Percentiles rank a stretch among this genome's conserved stretches.
phyloP scores from a whole-genome alignment of 371 early-diverging fungal genomes.

The Haplosporangium sp. region DNA sequence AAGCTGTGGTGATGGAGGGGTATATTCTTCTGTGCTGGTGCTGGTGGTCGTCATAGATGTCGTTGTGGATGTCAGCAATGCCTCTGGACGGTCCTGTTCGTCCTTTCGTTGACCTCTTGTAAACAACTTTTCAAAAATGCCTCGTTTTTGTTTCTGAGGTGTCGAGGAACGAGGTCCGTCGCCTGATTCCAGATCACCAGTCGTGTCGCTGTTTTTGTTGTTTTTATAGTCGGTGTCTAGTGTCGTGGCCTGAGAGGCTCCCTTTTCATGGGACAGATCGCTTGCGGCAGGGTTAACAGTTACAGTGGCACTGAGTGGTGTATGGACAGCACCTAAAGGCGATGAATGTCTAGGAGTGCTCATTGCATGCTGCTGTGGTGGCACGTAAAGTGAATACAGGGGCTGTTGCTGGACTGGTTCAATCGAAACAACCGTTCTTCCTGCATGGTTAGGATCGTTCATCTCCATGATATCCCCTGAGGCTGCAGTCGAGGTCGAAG shows the following conservation, averaged over 20 bases:
- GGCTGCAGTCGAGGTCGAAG: conserved; percentile 26
- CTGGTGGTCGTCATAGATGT: neutral
- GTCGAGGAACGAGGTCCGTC: neutral
- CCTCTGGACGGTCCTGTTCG: neutral
- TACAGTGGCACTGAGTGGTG: conserved; percentile 2
- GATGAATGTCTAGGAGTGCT: conserved; percentile 1
- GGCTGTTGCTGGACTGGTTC: conserved; percentile 51
- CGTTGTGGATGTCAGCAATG: neutral
- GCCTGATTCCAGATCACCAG: neutral
- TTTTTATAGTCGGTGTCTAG: conserved; percentile 1
- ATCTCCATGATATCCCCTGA: conserved; percentile 53
- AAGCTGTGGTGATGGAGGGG: conserved; percentile 6
- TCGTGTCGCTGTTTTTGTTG: neutral
- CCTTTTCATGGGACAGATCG: conserved; percentile 11
- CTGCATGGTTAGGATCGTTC: conserved; percentile 43
- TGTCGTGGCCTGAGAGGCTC: conserved; percentile 2
- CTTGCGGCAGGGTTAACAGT: conserved; percentile 4
- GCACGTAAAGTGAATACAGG: conserved; percentile 37
- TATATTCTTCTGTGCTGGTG: neutral
- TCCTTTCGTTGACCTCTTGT: conserved; percentile 6
- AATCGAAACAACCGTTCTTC: conserved; percentile 31
- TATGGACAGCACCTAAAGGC: neutral
- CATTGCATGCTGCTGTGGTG: conserved; percentile 12
- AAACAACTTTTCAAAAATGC: conserved; percentile 31
- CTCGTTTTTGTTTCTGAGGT: conserved; percentile 11